Conservation (phyloP, 805 yeast genomes). For the Blastobotrys mokoenaii region DNA sequence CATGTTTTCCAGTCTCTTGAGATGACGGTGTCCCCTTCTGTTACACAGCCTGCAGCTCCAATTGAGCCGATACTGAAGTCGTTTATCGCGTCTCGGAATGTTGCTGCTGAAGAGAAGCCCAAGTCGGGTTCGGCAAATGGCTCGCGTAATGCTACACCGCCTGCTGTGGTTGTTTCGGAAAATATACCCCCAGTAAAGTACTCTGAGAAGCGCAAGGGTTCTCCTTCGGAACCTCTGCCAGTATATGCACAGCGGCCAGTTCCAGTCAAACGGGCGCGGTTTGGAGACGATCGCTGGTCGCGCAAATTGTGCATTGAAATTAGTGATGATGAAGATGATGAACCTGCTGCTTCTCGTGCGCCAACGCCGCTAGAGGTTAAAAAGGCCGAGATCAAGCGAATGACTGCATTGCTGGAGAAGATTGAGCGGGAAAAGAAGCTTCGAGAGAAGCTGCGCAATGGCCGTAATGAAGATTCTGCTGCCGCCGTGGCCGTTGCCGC, state of each 20-base stretch:
- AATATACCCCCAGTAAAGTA: no score
- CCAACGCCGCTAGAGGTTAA: constrained; percentile 14
- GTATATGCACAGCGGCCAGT: neutral
- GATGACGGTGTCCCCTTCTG: constrained; percentile 4
- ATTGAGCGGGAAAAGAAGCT: constrained; percentile 7
- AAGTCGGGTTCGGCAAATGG: no score
- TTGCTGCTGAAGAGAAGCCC: no score
- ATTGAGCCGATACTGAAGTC: no score
- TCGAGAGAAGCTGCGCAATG: neutral
- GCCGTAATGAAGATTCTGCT: neutral
- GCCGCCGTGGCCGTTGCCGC: neutral
- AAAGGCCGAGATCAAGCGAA: constrained; percentile 13
- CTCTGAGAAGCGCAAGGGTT: neutral
- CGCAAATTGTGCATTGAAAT: constrained; percentile 12
- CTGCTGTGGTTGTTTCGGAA: no score
- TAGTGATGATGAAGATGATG: constrained; percentile 18
- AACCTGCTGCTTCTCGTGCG: constrained; percentile 11
- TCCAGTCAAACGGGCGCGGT: constrained; percentile 2
- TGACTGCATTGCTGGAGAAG: constrained; percentile 8
- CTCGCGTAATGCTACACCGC: no score
- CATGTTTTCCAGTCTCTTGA: constrained; percentile 6
- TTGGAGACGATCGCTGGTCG: constrained; percentile 21
- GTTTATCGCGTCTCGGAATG: no score
- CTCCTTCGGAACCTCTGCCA: neutral
- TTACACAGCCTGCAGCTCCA: neutral